A percentile compares a stretch with the other conserved stretches of the same genome.
phyloP scores from a whole-genome alignment of 1,139 yeast species.

The Suhomyces bokatorum region DNA sequence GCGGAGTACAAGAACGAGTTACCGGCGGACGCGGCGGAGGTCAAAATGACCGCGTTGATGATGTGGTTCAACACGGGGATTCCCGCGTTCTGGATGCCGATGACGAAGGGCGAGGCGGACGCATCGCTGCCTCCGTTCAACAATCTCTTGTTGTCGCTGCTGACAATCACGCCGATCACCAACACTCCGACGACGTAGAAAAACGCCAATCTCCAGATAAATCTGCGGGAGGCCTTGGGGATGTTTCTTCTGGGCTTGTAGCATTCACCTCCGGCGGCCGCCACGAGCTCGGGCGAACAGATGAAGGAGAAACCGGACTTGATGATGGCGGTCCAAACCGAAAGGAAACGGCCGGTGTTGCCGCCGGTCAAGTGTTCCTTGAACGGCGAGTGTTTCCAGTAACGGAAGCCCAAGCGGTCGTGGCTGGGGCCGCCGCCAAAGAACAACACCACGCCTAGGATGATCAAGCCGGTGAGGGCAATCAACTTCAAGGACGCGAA shows the following conservation, averaged over 20 bases:
- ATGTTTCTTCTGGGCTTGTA: conserved; percentile 46
- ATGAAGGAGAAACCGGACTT: conserved; percentile 44
- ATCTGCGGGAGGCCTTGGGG: conserved; percentile 49
- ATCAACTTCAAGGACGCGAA: conserved; percentile 54
- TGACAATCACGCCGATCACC: conserved; percentile 48
- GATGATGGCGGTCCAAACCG: conserved; percentile 43
- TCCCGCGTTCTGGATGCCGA: conserved; percentile 57
- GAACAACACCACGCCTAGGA: conserved; percentile 44
- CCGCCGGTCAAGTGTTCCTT: conserved; percentile 43
- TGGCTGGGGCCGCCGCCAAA: conserved; percentile 38
- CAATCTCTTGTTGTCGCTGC: conserved; percentile 33
- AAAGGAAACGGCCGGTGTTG: conserved; percentile 55
- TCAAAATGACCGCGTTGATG: conserved; percentile 65
- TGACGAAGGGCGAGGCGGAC: conserved; percentile 51
- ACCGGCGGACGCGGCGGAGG: conserved; percentile 71
- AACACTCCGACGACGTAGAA: conserved; percentile 51
- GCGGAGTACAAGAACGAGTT: conserved; percentile 74
- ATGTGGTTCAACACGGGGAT: conserved; percentile 63
- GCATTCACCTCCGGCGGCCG: conserved; percentile 45
- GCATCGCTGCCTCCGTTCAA: conserved; percentile 40
- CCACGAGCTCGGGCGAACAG: conserved; percentile 43
- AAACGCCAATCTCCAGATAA: conserved; percentile 48
- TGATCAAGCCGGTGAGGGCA: conserved; percentile 39
- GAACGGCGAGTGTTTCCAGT: conserved; percentile 64
- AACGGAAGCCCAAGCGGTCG: conserved; percentile 49